Evolutionary conservation across 768 basidiomycete genomes (phyloP), one percentile per base, ranked within the genome.

Genomic region (Suillus luteus): DNA sequence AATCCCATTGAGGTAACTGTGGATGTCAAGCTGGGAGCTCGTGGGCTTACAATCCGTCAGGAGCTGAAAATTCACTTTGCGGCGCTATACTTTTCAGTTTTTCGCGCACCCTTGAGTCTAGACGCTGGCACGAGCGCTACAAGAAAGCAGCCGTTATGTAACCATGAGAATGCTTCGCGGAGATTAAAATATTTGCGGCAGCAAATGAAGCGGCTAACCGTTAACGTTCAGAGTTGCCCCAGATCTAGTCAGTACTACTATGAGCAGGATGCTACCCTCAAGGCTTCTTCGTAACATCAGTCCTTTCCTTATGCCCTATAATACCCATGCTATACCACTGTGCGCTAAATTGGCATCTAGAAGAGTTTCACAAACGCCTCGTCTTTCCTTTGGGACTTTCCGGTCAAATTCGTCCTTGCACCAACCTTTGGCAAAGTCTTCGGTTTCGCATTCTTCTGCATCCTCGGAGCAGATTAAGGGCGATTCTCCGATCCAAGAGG

Each of bases 401-500:
- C 74, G 73, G 24, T 55, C 63, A 46, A 69, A 66, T 52, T 63
- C 68, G 46, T 70, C 72, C 44, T 31, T 62, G 5, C 51, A 38
- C 12, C 38, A 40, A 17, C 24, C 48, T 17, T 41, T 2, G 4
- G 31, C 55, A 40, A 60, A 65, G 7, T 19, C 52, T 19, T 40
- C 35, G 60, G 60, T 19, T 58, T 55, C 51, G 35, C 14, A 59
- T 58, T 19, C 51, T 7, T 49, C 62, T 35, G 35, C 51, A 6
- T 44, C 64, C 22, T 57, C 65, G 8, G 54, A 66, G 43, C 44
- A 69, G 46, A 49, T 67, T 43, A 64, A 79, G 24, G 77, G 78
- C 4, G 77, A 83, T 49, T 68, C 75, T 40, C 71, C 81, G 24
- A 58, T 41, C 5, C 40, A 58, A 49, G 86, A 90, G 61, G 91